phyloP scores from a whole-genome alignment of 2,329 filamentous ascomycete genomes.

The Tympanopsis confertula region DNA sequence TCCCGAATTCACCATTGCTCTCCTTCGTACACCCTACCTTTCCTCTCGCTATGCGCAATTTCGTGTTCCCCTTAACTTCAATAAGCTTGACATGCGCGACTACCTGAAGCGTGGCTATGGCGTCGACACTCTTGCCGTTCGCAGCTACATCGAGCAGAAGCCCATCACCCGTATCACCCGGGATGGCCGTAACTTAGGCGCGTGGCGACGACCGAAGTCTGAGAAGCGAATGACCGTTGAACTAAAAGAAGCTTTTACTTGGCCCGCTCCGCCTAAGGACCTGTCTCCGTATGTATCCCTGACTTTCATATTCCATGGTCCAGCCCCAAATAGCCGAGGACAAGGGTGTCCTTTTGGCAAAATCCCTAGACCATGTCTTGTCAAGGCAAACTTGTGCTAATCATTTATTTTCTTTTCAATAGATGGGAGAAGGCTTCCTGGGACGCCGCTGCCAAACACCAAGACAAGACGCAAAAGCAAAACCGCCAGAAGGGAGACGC shows the following conservation, averaged over 20 bases:
- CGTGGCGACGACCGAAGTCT: constrained; percentile 52
- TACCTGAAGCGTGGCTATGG: constrained; percentile 83
- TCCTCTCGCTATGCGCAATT: constrained; percentile 79
- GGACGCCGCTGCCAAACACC: constrained; percentile 21
- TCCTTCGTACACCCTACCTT: constrained; percentile 62
- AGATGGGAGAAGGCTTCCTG: not conserved
- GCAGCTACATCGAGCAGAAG: constrained; percentile 68
- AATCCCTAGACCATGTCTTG: constrained; percentile 29
- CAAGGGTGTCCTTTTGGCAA: constrained; percentile 15
- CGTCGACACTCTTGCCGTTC: constrained; percentile 60
- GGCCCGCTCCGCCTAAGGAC: constrained; percentile 61
- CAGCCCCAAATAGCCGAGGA: constrained; percentile 29
- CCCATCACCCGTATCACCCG: constrained; percentile 28
- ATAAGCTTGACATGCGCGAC: constrained; percentile 91
- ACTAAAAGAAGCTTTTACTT: constrained; percentile 76
- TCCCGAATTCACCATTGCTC: constrained; percentile 68
- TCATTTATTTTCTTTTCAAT: not conserved
- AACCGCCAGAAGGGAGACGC: constrained; percentile 15
- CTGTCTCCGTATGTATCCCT: constrained; percentile 52
- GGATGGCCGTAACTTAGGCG: constrained; percentile 32
- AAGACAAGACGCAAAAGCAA: constrained; percentile 22
- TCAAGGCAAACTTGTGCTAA: constrained; percentile 33
- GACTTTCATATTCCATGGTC: constrained; percentile 39
- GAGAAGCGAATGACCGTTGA: constrained; percentile 94
- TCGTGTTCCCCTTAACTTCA: constrained; percentile 80